A percentile compares a stretch with the other conserved stretches of the same genome.
Conservation (phyloP, 345 rosid species). For the Viola odorata region DNA sequence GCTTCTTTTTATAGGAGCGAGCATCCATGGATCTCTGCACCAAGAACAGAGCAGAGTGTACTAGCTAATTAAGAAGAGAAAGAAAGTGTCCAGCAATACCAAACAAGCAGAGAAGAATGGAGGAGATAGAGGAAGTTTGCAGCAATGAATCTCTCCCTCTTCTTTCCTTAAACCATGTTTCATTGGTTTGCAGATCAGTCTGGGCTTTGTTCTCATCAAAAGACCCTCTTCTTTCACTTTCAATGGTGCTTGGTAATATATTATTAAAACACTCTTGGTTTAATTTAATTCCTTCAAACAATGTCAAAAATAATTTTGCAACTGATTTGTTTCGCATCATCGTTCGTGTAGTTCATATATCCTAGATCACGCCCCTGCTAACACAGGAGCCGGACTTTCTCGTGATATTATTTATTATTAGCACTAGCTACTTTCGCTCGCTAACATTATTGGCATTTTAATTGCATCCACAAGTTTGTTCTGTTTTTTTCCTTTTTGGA, state of each 20-base stretch:
- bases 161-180: constrained; percentile 49
- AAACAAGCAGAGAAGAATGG: neutral
- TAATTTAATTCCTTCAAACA: too few species aligned
- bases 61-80: neutral
- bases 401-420: too few species aligned
- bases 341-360: neutral
- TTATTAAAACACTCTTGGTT: too few species aligned
- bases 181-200: constrained; percentile 47
- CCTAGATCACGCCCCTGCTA: too few species aligned
- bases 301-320: too few species aligned
- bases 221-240: constrained; percentile 63
- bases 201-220: constrained; percentile 48
- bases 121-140: constrained; percentile 31
- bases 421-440: neutral
- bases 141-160: constrained; percentile 36
- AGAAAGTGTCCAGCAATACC: neutral
- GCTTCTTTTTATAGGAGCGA: constrained; percentile 18
- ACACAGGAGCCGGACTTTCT: too few species aligned
- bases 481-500: neutral
- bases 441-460: neutral
- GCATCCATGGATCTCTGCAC: neutral
- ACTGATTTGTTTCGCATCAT: too few species aligned
- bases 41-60: neutral
- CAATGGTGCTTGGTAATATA: constrained; percentile 38
- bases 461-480: neutral